phyloP scores from a whole-genome alignment of 2,329 filamentous ascomycete species.

The Hypoxylon sp. region DNA sequence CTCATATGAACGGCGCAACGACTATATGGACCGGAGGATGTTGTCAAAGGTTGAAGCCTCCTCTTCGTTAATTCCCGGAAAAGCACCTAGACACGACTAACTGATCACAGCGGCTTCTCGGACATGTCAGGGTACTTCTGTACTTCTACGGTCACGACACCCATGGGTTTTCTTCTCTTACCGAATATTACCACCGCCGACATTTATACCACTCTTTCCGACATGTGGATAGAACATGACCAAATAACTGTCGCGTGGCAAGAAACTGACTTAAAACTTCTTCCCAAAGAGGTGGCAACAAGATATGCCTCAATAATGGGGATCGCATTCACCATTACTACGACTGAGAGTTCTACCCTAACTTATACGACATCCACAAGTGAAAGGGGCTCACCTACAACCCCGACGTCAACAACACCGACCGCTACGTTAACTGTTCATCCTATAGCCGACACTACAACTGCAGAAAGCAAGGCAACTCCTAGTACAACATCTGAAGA shows the following conservation, averaged over 20 bases:
- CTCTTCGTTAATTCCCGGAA: not conserved
- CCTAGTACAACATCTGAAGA: not conserved
- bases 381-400: constrained; percentile 19
- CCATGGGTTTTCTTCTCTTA: constrained; percentile 52
- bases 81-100: constrained; percentile 18
- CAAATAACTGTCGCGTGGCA: constrained; percentile 52
- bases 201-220: constrained; percentile 51
- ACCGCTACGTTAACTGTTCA: not conserved
- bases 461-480: not conserved
- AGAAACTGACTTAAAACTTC: constrained; percentile 42
- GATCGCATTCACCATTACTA: constrained; percentile 14
- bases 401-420: constrained; percentile 16
- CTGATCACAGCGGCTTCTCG: constrained; percentile 49
- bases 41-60: constrained; percentile 50
- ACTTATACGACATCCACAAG: constrained; percentile 2
- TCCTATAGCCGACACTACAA: not conserved
- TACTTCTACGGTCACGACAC: constrained; percentile 50
- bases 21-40: constrained; percentile 51
- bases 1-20: constrained; percentile 26
- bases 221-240: constrained; percentile 51
- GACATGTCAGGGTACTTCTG: constrained; percentile 47
- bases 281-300: constrained; percentile 46
- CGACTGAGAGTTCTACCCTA: constrained; percentile 6
- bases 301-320: constrained; percentile 52
- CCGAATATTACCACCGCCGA: constrained; percentile 52